Percentiles rank a stretch among this genome's conserved stretches.
These are phyloP conservation scores for Apiospora sp. DNA, from an alignment of 2,329 filamentous ascomycete species.

Conservation along the genomic window DNA sequence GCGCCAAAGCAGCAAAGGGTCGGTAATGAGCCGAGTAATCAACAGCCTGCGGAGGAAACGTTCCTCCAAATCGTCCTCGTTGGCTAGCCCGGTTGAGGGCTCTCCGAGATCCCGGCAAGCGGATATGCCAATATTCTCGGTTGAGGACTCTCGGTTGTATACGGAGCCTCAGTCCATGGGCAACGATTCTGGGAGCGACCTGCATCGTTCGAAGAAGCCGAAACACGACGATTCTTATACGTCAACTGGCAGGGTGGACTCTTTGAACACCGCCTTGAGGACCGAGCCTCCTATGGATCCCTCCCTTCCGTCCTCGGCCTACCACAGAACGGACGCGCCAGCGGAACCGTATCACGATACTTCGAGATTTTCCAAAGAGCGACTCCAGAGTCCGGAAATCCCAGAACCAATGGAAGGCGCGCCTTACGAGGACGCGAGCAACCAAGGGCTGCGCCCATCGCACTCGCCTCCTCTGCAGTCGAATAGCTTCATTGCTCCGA, in stretches of 20 bases:
- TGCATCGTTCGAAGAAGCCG: slow-evolving; percentile 24
- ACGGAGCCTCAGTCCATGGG: slow-evolving; percentile 37
- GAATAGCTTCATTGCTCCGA: slow-evolving; percentile 43
- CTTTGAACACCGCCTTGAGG: slow-evolving; percentile 21
- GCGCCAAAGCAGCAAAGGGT: slow-evolving; percentile 36
- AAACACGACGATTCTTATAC: slow-evolving; percentile 23
- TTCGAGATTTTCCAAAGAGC: slow-evolving; percentile 33
- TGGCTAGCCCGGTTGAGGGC: slow-evolving; percentile 16
- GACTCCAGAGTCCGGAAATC: slow-evolving; percentile 45
- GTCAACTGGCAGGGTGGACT: slow-evolving; percentile 24
- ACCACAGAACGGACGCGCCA: slow-evolving; percentile 21
- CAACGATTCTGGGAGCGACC: slow-evolving; percentile 23
- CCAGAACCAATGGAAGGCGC: slow-evolving; percentile 45
- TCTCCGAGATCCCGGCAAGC: slow-evolving; percentile 27
- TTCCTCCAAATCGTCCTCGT: slow-evolving; percentile 35
- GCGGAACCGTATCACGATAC: background rate
- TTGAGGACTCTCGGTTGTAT: slow-evolving; percentile 31
- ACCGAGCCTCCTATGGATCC: slow-evolving; percentile 23
- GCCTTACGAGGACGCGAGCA: slow-evolving; percentile 25
- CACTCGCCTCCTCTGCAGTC: slow-evolving; percentile 40
- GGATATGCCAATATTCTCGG: slow-evolving; percentile 25
- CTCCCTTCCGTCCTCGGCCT: slow-evolving; percentile 27
- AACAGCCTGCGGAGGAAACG: slow-evolving; percentile 40
- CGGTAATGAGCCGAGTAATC: slow-evolving; percentile 39
- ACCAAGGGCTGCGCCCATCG: slow-evolving; percentile 38